Percentiles rank a stretch among this genome's conserved stretches.
Evolutionary conservation across 1,284 basidiomycete species (phyloP).

Genomic region (Ustilago curta): DNA sequence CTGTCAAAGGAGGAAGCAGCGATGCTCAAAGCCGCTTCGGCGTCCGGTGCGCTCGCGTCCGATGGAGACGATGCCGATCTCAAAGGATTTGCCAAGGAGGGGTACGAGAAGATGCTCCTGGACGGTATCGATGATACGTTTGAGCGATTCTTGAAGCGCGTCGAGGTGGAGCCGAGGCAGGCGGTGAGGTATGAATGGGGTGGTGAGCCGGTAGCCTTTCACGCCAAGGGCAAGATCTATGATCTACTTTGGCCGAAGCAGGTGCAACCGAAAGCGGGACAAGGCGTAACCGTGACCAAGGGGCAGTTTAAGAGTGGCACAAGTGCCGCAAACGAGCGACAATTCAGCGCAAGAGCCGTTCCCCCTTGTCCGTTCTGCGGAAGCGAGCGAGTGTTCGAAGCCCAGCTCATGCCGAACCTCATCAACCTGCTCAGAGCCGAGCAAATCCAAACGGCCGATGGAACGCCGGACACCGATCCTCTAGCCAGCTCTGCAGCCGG

Average conservation of each 20-base stretch:
- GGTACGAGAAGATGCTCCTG: conserved; percentile 63
- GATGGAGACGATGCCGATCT: conserved; percentile 40
- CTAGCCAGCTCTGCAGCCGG: background rate
- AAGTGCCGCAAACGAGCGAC: background rate
- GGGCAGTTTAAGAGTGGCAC: conserved; percentile 16
- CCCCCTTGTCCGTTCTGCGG: conserved; percentile 61
- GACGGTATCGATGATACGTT: conserved; percentile 64
- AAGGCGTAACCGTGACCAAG: conserved; percentile 33
- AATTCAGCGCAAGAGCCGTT: conserved; percentile 26
- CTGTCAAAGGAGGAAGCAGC: conserved; percentile 41
- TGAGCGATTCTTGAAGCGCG: conserved; percentile 63
- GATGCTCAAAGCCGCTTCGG: conserved; percentile 37
- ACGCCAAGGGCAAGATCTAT: conserved; percentile 52
- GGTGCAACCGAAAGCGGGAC: conserved; percentile 6
- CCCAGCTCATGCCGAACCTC: conserved; percentile 69
- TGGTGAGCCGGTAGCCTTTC: conserved; percentile 62
- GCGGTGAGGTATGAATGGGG: conserved; percentile 67
- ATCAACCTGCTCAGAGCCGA: conserved; percentile 60
- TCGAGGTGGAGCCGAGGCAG: conserved; percentile 57
- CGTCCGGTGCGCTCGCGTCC: conserved; percentile 24
- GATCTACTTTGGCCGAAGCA: conserved; percentile 58
- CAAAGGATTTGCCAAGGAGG: conserved; percentile 55
- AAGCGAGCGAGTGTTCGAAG: conserved; percentile 59
- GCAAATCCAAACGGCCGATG: conserved; percentile 35
- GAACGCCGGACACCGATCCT: conserved; percentile 8